These are phyloP conservation scores for Apophysomyces ossiformis DNA, from an alignment of 371 early-diverging fungal species.

Conservation along the genomic window DNA sequence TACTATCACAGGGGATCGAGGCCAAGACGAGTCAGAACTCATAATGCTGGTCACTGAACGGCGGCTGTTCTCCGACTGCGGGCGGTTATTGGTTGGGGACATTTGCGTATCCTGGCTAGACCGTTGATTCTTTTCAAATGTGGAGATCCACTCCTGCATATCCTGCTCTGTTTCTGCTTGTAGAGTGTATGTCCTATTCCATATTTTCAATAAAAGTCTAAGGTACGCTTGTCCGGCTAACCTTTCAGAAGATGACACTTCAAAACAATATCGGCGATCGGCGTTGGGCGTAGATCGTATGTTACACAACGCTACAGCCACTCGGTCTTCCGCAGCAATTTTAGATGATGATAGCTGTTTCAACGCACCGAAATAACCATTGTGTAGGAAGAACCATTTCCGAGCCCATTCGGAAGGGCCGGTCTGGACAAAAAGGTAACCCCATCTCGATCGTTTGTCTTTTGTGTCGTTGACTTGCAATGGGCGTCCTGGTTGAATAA, in stretches of 20 bases:
- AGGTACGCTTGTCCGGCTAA: slow-evolving; percentile 27
- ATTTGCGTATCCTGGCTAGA: background rate
- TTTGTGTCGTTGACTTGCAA: slow-evolving; percentile 33
- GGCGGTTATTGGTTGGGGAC: background rate
- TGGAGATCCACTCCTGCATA: slow-evolving; percentile 68
- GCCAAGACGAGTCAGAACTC: slow-evolving; percentile 9
- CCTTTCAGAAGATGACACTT: slow-evolving; percentile 69
- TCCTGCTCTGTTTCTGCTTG: slow-evolving; percentile 79
- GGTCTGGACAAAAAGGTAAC: slow-evolving; percentile 33
- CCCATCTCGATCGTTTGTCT: slow-evolving; percentile 33
- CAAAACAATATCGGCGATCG: slow-evolving; percentile 77
- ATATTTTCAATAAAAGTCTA: background rate
- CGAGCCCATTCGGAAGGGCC: slow-evolving; percentile 19
- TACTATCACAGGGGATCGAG: slow-evolving; percentile 19
- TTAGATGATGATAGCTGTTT: slow-evolving; percentile 49
- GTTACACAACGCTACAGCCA: slow-evolving; percentile 67
- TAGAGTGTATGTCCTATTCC: slow-evolving; percentile 47
- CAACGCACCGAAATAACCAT: slow-evolving; percentile 60
- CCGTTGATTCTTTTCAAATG: slow-evolving; percentile 53
- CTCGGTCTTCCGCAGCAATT: slow-evolving; percentile 59
- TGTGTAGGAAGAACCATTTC: slow-evolving; percentile 26
- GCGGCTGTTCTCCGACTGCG: slow-evolving; percentile 4
- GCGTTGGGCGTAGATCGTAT: slow-evolving; percentile 54
- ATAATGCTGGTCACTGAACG: slow-evolving; percentile 3
- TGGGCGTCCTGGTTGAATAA: slow-evolving; percentile 38